Conservation (phyloP, 805 yeast species). For the Wickerhamiella occidentalis region DNA sequence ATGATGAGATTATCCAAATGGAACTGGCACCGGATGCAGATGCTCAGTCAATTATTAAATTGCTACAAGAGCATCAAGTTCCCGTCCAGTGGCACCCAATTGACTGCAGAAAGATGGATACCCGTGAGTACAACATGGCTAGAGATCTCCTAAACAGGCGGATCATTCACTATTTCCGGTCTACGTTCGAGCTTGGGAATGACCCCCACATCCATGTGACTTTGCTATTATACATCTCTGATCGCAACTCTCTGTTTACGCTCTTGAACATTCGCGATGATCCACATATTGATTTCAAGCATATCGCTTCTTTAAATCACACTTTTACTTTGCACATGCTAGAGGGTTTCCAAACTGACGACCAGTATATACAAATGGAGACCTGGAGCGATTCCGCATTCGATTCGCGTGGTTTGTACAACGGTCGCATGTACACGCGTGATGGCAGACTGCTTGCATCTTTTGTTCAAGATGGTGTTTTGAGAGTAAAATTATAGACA, state of each 20-base stretch:
- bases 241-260: conserved; percentile 27
- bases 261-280: conserved; percentile 22
- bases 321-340: conserved; percentile 24
- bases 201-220: conserved; percentile 24
- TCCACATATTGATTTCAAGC: conserved; percentile 14
- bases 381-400: conserved; percentile 24
- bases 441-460: conserved; percentile 21
- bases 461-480: conserved; percentile 25
- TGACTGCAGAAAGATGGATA: conserved; percentile 24
- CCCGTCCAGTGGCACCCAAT: conserved; percentile 23
- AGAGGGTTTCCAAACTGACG: conserved; percentile 13
- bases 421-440: conserved; percentile 24
- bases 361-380: conserved; percentile 24
- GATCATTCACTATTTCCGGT: conserved; percentile 23
- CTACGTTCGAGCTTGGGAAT: conserved; percentile 17
- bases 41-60: neutral
- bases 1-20: conserved; percentile 14
- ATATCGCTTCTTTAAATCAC: conserved; percentile 26
- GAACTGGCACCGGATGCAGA: conserved; percentile 25
- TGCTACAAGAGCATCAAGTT: conserved; percentile 1
- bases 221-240: conserved; percentile 26
- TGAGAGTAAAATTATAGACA: neutral
- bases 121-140: conserved; percentile 17
- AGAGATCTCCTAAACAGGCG: conserved; percentile 18
- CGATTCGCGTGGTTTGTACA: conserved; percentile 25